Evolutionary conservation across 768 basidiomycete genomes (phyloP).

Genomic region (Boletus sp.): DNA sequence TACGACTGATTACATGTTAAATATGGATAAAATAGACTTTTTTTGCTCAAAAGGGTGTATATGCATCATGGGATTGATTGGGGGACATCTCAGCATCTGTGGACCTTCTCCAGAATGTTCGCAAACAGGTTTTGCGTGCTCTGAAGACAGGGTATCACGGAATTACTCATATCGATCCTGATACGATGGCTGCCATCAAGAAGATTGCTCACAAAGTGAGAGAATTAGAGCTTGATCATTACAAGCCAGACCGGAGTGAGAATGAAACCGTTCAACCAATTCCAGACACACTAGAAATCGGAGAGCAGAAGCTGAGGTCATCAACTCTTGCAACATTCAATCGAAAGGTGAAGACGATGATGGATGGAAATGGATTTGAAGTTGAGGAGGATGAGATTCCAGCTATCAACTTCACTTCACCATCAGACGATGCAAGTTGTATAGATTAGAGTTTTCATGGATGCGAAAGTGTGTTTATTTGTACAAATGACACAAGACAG

Average conservation of each 20-base stretch:
- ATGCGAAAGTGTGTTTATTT: no score
- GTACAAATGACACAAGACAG: not conserved
- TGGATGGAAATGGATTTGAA: not conserved
- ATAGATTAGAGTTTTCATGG: no score
- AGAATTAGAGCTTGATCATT: not conserved
- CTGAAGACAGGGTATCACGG: constrained; percentile 27
- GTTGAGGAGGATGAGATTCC: not conserved
- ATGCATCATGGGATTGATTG: constrained; percentile 32
- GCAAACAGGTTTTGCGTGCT: constrained; percentile 25
- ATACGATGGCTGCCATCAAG: constrained; percentile 21
- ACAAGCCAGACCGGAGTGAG: constrained; percentile 1
- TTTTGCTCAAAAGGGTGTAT: constrained; percentile 31
- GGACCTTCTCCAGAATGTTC: constrained; percentile 26
- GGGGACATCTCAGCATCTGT: constrained; percentile 32
- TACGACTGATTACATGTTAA: no score
- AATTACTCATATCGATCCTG: constrained; percentile 19
- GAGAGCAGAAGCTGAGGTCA: not conserved
- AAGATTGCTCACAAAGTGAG: constrained; percentile 15
- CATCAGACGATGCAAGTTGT: no score
- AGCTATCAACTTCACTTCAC: not conserved
- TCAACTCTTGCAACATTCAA: not conserved
- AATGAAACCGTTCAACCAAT: not conserved
- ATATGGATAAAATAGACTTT: constrained; percentile 15
- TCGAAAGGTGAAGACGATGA: not conserved
- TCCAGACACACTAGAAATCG: not conserved